Evolutionary conservation across 495 filamentous ascomycete species (phyloP).

Genomic region (Xylaria sp.): DNA sequence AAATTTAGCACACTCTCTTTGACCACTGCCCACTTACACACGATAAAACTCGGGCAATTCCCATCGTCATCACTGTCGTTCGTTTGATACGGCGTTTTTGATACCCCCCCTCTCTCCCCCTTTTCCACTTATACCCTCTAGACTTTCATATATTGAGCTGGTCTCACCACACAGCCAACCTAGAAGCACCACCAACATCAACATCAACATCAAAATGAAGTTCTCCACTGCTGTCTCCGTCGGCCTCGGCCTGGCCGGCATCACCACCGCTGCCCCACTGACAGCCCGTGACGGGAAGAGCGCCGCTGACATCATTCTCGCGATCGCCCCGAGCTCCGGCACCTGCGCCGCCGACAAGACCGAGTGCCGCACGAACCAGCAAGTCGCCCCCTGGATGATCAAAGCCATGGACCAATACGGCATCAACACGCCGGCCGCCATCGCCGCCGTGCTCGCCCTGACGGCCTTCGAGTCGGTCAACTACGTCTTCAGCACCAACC

Average conservation of each 20-base stretch:
- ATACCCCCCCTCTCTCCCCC: no score
- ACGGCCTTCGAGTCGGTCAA: constrained; percentile 74
- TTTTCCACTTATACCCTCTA: neutral
- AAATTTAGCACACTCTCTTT: constrained; percentile 26
- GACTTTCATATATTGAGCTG: neutral
- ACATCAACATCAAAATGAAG: constrained; percentile 33
- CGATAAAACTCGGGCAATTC: constrained; percentile 12
- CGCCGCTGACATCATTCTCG: constrained; percentile 45
- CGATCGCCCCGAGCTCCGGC: constrained; percentile 57
- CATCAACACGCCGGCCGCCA: constrained; percentile 60
- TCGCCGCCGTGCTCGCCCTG: constrained; percentile 67
- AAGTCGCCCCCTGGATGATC: constrained; percentile 65
- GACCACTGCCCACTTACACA: constrained; percentile 23
- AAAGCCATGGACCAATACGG: constrained; percentile 63
- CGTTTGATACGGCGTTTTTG: constrained; percentile 25
- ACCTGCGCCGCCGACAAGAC: constrained; percentile 51
- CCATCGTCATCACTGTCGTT: neutral
- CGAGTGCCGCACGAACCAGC: constrained; percentile 72
- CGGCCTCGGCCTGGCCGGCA: constrained; percentile 37
- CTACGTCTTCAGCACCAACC: constrained; percentile 74
- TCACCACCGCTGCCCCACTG: constrained; percentile 32
- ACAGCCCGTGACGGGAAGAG: constrained; percentile 48
- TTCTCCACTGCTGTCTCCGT: constrained; percentile 34
- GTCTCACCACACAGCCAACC: constrained; percentile 16
- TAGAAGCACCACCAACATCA: constrained; percentile 15